A percentile compares a stretch with the other conserved stretches of the same genome.
Conservation (phyloP, 2,329 filamentous ascomycete genomes). For the Aspergillus fumigatus region DNA sequence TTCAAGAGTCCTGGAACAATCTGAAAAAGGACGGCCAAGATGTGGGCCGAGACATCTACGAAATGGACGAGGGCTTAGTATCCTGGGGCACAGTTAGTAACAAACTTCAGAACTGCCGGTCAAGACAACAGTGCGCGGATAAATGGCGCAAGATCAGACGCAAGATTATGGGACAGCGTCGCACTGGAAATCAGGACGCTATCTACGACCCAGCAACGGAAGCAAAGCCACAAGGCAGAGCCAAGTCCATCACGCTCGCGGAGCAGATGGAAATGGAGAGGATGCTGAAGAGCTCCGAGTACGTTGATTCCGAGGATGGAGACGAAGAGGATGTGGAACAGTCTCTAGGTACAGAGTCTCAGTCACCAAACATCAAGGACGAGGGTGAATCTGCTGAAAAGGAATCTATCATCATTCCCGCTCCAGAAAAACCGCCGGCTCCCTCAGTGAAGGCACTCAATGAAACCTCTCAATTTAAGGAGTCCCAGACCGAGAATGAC, state of each 20-base stretch:
- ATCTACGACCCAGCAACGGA: constrained; percentile 18
- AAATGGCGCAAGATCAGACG: constrained; percentile 34
- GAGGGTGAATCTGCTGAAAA: neutral
- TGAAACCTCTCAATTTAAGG: neutral
- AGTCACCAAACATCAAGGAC: neutral
- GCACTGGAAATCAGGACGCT: constrained; percentile 20
- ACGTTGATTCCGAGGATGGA: constrained; percentile 11
- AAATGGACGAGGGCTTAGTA: constrained; percentile 30
- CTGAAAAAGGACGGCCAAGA: constrained; percentile 14
- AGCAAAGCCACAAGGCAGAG: neutral
- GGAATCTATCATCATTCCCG: neutral
- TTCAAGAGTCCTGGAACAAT: constrained; percentile 22
- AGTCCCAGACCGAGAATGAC: neutral
- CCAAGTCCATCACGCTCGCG: constrained; percentile 1
- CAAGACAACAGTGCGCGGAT: constrained; percentile 38
- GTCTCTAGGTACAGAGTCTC: neutral
- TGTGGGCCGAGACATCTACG: constrained; percentile 33
- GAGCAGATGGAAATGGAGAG: neutral
- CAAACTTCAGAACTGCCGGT: constrained; percentile 25
- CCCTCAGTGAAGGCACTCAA: neutral
- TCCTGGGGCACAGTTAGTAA: constrained; percentile 31
- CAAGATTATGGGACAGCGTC: constrained; percentile 17
- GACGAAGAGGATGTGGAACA: neutral
- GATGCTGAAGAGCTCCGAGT: constrained; percentile 4
- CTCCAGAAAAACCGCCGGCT: neutral